These are phyloP conservation scores for Aspergillus luchuensis DNA, from an alignment of 2,329 filamentous ascomycete species.

Conservation along the genomic window DNA sequence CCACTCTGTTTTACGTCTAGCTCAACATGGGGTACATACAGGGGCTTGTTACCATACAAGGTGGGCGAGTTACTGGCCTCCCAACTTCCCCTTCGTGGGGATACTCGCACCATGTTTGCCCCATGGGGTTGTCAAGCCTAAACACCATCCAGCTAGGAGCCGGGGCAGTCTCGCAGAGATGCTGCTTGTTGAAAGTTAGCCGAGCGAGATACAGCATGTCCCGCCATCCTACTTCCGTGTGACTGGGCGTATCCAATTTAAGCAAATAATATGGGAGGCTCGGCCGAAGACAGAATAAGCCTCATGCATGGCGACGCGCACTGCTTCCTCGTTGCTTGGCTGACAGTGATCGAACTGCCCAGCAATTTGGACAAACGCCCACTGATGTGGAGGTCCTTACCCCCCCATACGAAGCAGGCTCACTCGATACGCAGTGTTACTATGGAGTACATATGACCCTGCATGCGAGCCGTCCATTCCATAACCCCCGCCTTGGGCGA, in stretches of 20 bases:
- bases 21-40: background rate
- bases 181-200: too few species aligned
- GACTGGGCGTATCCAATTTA: background rate
- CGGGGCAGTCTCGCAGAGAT: background rate
- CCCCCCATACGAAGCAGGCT: background rate
- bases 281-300: background rate
- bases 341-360: background rate
- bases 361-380: background rate
- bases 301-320: background rate
- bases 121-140: background rate
- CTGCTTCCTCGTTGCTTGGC: background rate
- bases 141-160: background rate
- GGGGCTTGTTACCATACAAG: background rate
- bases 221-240: background rate
- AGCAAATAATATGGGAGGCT: background rate
- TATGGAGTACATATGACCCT: background rate
- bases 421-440: background rate
- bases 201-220: background rate
- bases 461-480: background rate
- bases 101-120: background rate
- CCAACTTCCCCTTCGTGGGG: background rate
- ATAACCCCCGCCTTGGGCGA: too few species aligned
- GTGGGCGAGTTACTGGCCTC: background rate
- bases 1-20: conserved; percentile 5
- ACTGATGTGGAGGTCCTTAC: background rate